A percentile compares a stretch with the other conserved stretches of the same genome.
These are phyloP conservation scores for Chytridiales sp. DNA, from an alignment of 371 early-diverging fungal species.

Conservation along the genomic window DNA sequence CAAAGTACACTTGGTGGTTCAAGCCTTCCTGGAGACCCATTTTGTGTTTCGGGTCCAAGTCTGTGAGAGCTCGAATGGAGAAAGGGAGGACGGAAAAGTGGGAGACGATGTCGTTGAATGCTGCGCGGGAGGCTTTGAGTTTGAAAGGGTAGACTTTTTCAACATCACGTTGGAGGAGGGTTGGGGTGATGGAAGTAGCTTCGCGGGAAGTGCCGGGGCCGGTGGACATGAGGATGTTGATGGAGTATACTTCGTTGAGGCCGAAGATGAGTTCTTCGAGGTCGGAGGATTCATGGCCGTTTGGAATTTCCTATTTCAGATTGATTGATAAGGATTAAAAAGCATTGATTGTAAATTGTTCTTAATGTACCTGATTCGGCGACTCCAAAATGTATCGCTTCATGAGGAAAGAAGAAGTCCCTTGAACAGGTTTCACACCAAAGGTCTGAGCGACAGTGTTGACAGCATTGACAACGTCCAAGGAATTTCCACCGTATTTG, in stretches of 20 bases:
- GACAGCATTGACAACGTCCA: conserved; percentile 22
- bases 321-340: neutral
- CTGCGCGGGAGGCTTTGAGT: conserved; percentile 74
- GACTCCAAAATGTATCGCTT: conserved; percentile 34
- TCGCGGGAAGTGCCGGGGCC: conserved; percentile 62
- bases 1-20: conserved; percentile 68
- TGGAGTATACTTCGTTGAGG: conserved; percentile 67
- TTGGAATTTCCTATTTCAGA: conserved; percentile 23
- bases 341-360: neutral
- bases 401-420: conserved; percentile 25
- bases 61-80: conserved; percentile 61
- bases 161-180: conserved; percentile 75
- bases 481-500: conserved; percentile 19
- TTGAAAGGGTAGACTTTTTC: conserved; percentile 75
- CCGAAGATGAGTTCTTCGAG: conserved; percentile 15
- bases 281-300: conserved; percentile 17
- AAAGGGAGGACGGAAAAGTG: conserved; percentile 81
- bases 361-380: conserved; percentile 11
- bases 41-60: conserved; percentile 61
- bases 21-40: conserved; percentile 75
- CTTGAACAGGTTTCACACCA: conserved; percentile 28
- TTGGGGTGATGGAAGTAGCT: conserved; percentile 60
- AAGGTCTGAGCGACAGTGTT: conserved; percentile 30
- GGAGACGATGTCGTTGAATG: conserved; percentile 65
- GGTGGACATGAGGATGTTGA: conserved; percentile 79